Percentiles rank a stretch among this genome's conserved stretches.
Evolutionary conservation across 164 flowering plant species (phyloP).

Genomic region (Vitis rupestris): DNA sequence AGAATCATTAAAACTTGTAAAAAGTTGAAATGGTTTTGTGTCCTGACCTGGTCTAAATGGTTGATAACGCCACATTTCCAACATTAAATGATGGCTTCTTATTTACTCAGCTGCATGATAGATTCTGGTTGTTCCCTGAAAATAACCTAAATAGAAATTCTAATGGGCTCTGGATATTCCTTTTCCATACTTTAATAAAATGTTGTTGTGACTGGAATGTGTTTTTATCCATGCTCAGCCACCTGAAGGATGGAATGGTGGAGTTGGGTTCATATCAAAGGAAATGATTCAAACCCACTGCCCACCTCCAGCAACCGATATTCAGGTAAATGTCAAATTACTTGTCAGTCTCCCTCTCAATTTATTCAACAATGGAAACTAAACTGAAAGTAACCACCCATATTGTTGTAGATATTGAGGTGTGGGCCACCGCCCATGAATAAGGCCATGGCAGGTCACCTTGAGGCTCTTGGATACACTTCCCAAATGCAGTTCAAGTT

Average conservation of each 20-base stretch:
- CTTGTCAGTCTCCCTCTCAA: not conserved
- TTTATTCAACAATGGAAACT: not conserved
- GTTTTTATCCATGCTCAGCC: slow-evolving; percentile 35
- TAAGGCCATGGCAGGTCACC: slow-evolving; percentile 84
- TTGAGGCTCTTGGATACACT: slow-evolving; percentile 56
- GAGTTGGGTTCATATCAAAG: slow-evolving; percentile 64
- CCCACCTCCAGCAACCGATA: slow-evolving; percentile 66
- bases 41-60: not conserved
- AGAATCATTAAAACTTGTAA: too few species aligned
- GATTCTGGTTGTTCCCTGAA: too few species aligned
- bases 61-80: too few species aligned
- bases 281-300: slow-evolving; percentile 71
- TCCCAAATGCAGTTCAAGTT: slow-evolving; percentile 77
- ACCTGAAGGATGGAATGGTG: slow-evolving; percentile 73
- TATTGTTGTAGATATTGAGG: slow-evolving; percentile 50
- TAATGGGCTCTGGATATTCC: too few species aligned
- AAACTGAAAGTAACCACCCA: not conserved
- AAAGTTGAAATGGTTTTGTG: not conserved
- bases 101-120: too few species aligned
- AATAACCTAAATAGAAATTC: too few species aligned
- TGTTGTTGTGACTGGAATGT: too few species aligned
- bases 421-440: slow-evolving; percentile 91
- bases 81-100: too few species aligned
- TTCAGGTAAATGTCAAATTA: slow-evolving; percentile 35
- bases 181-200: too few species aligned